Conservation (phyloP, 208 protist genomes). For the Leishmania arabica region DNA sequence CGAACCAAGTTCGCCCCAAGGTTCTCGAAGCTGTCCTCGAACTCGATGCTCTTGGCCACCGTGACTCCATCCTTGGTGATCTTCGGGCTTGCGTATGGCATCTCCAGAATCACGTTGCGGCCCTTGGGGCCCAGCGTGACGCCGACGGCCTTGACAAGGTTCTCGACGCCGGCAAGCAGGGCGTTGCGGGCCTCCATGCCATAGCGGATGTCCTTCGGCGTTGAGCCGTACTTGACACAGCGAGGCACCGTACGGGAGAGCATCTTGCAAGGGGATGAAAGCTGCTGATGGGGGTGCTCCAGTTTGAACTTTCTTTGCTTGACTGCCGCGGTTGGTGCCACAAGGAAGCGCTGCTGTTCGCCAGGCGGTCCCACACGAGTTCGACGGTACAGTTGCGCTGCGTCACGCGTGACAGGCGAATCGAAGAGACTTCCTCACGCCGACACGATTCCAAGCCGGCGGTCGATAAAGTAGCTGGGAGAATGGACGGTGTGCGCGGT, state of each 20-base stretch:
- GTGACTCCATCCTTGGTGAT: constrained; percentile 99
- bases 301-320: not conserved
- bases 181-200: constrained; percentile 92
- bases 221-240: constrained; percentile 82
- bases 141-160: constrained; percentile 96
- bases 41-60: constrained; percentile 99
- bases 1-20: constrained; percentile 98
- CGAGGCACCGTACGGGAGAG: constrained; percentile 46
- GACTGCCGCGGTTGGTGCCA: not conserved
- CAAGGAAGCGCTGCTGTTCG: not conserved
- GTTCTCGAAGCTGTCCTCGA: constrained; percentile 98
- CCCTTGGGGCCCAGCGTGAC: constrained; percentile 99
- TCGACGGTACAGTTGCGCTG: not conserved
- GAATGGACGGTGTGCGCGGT: not conserved
- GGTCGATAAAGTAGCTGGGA: not conserved
- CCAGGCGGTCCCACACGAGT: not conserved
- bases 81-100: constrained; percentile 98
- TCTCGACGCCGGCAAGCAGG: constrained; percentile 96
- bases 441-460: not conserved
- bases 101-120: constrained; percentile 99
- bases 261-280: not conserved
- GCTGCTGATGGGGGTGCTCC: not conserved
- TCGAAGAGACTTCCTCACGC: not conserved
- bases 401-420: not conserved
- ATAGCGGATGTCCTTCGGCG: constrained; percentile 97